Evolutionary conservation across 2,329 filamentous ascomycete species (phyloP), one percentile per base, ranked within the genome.

Genomic region (Sporothrix pseudoabietina): DNA sequence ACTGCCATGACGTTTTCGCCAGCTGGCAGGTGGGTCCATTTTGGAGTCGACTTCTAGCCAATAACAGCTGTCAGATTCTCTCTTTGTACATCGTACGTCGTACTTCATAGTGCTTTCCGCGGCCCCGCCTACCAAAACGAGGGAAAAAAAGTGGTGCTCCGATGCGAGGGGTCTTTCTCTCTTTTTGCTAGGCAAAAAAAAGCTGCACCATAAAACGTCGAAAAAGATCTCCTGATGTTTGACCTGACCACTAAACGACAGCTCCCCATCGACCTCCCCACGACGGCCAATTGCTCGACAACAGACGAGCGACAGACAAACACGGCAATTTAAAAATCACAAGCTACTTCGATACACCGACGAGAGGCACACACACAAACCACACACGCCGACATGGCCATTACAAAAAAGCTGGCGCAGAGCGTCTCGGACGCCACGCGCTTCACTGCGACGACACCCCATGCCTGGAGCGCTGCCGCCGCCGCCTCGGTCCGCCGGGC

Each of bases 381-480:
- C 54, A 8, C 69, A 19, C 9, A 26, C 26, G 30, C 35, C 57
- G 14, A 57, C 35, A 77, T 77, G 76, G 65, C 74, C 63, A 71
- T 75, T 12, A 19, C 71, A 12, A 52, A 59, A n/a, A 49, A 49
- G 14, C 72, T 63, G 12, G 75, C 91, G 75, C 90, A 91, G 80
- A 92, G 89, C 83, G 90, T 92, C 80, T 89, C 88, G 78, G 92
- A 94, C 81, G 92, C 93, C 77, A 96, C 93, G 78, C 90, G 92
- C 80, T 96, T 92, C 82, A 92, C 90, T 19, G 84, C 89, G 35
- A 91, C 89, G 22, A 89, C 87, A 75, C 90, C 90, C 49, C 92
- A 94, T 82, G 92, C 91, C 78, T 87, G 87, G 76, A 88, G 89
- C 77, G 92, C 92, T 80, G 81, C 86, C 57, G 78, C 79, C 71